Evolutionary conservation across 495 filamentous ascomycete species (phyloP).

Genomic region (Xylaria palmicola): DNA sequence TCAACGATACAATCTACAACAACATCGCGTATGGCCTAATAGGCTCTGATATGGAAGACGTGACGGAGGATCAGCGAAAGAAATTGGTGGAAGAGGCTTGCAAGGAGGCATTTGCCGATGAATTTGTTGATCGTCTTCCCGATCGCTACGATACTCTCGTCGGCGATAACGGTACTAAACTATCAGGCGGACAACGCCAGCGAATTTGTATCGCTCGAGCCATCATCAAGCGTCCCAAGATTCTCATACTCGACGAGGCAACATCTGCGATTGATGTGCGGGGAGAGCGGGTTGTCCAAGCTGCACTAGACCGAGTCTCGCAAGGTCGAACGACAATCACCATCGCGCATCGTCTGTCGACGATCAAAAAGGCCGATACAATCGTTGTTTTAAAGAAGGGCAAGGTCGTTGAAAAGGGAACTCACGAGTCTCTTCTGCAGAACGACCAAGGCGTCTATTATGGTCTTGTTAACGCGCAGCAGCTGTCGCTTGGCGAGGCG

Average conservation of each 20-base stretch:
- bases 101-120: constrained; percentile 56
- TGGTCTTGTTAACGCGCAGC: constrained; percentile 56
- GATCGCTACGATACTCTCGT: constrained; percentile 55
- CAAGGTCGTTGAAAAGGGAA: constrained; percentile 65
- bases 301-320: constrained; percentile 66
- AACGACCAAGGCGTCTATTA: constrained; percentile 57
- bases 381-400: constrained; percentile 66
- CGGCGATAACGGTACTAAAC: constrained; percentile 51
- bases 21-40: constrained; percentile 63
- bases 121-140: constrained; percentile 61
- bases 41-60: constrained; percentile 56
- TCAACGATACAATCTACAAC: constrained; percentile 66
- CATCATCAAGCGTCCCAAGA: constrained; percentile 68
- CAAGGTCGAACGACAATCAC: constrained; percentile 73
- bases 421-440: constrained; percentile 65
- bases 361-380: constrained; percentile 68
- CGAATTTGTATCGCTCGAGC: constrained; percentile 70
- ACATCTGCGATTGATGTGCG: constrained; percentile 76
- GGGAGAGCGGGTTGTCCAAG: constrained; percentile 69
- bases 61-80: constrained; percentile 50
- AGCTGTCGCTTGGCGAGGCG: constrained; percentile 41
- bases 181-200: constrained; percentile 62
- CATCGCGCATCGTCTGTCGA: constrained; percentile 69
- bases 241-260: constrained; percentile 83
- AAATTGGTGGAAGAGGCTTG: constrained; percentile 58